Evolutionary conservation across 306 rosid species (phyloP).

Genomic region (Arachis hypogaea): DNA sequence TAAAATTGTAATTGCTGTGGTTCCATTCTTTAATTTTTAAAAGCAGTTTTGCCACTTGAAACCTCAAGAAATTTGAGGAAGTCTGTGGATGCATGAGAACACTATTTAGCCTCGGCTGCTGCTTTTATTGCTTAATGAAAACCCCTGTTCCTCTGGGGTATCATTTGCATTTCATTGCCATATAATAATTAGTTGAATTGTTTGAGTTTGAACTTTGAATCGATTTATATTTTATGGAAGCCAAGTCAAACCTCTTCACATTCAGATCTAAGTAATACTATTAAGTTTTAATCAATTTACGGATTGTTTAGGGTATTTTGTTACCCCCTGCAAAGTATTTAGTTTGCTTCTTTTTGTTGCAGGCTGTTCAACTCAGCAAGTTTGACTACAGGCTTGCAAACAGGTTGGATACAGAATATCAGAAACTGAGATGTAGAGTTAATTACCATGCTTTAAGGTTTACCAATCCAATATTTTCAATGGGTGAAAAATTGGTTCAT

Average conservation of each 20-base stretch:
- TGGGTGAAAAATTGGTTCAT: conserved; percentile 78
- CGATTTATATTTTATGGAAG: not conserved
- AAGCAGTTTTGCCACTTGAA: not conserved
- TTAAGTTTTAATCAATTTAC: conserved; percentile 10
- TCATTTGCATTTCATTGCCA: not conserved
- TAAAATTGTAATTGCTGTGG: not conserved
- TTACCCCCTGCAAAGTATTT: conserved; percentile 26
- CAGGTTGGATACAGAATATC: conserved; percentile 84
- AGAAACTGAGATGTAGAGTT: conserved; percentile 95
- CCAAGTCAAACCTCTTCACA: not conserved
- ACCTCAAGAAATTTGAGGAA: not conserved
- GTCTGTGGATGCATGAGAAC: not conserved
- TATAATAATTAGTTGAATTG: conserved; percentile 4
- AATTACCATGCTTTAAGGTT: conserved; percentile 94
- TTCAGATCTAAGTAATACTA: not conserved
- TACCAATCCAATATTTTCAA: conserved; percentile 64
- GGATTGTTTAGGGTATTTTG: conserved; percentile 26
- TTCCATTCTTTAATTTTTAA: not conserved
- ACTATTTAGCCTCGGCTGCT: not conserved
- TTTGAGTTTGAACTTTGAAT: not conserved
- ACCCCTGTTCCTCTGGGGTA: not conserved
- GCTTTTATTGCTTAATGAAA: conserved; percentile 8
- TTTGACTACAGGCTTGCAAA: conserved; percentile 98
- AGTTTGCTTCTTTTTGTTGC: conserved; percentile 49
- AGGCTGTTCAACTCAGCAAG: conserved; percentile 95